Evolutionary conservation across 1,284 basidiomycete genomes (phyloP).

Genomic region (Ustilago lituana): DNA sequence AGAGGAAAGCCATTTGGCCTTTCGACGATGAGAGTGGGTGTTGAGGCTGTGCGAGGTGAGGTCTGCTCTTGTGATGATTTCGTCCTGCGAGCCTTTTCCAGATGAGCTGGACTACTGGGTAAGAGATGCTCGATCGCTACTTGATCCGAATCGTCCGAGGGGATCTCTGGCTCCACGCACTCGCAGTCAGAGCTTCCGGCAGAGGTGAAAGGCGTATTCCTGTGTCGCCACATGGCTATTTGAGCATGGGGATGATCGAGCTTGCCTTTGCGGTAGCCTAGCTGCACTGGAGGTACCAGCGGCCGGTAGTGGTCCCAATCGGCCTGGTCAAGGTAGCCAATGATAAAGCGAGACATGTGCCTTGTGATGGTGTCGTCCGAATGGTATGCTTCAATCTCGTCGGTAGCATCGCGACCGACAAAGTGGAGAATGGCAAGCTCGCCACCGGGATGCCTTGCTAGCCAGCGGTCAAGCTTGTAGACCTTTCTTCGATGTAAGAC

Average conservation of each 20-base stretch:
- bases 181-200: conserved; percentile 10
- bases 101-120: neutral
- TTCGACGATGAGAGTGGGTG: conserved; percentile 13
- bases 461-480: conserved; percentile 84
- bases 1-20: conserved; percentile 56
- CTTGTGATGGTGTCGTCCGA: conserved; percentile 74
- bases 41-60: no score
- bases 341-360: conserved; percentile 76
- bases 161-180: conserved; percentile 7
- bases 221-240: conserved; percentile 53
- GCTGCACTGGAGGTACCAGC: conserved; percentile 86
- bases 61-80: no score
- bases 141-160: conserved; percentile 16
- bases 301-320: conserved; percentile 75
- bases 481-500: conserved; percentile 82
- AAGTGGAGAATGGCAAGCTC: conserved; percentile 91
- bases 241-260: conserved; percentile 65
- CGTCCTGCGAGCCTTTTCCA: no score
- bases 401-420: conserved; percentile 90
- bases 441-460: conserved; percentile 87
- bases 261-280: conserved; percentile 71
- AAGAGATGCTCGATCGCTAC: conserved; percentile 16
- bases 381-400: conserved; percentile 95
- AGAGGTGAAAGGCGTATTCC: conserved; percentile 17
- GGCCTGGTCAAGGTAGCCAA: conserved; percentile 77